Conservation (phyloP, 2,329 filamentous ascomycete genomes). For the Knoxdaviesia capensis region DNA sequence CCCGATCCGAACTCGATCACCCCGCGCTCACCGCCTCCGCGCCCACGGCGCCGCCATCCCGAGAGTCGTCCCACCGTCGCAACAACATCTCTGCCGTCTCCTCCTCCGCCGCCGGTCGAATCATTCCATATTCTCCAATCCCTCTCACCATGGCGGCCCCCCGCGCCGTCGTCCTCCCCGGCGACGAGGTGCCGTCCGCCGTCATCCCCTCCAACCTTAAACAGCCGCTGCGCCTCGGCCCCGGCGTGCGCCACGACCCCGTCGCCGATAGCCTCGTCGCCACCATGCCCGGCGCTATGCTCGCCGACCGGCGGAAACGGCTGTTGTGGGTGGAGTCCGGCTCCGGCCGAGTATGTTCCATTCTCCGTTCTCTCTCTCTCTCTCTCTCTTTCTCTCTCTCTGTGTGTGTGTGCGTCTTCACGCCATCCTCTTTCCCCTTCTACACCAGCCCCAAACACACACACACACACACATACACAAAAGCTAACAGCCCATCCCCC, state of each 20-base stretch:
- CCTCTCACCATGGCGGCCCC: conserved; percentile 30
- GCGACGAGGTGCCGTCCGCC: conserved; percentile 49
- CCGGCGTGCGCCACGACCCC: conserved; percentile 64
- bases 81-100: too few species aligned
- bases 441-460: background rate
- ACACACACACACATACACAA: background rate
- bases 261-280: conserved; percentile 47
- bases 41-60: too few species aligned
- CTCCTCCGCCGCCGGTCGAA: too few species aligned
- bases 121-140: too few species aligned
- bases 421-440: background rate
- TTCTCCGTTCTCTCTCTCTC: conserved; percentile 7
- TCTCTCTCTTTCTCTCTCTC: background rate
- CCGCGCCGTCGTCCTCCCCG: conserved; percentile 56
- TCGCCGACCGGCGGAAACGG: conserved; percentile 52
- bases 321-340: conserved; percentile 58
- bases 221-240: conserved; percentile 58
- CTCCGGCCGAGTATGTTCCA: conserved; percentile 39
- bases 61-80: too few species aligned
- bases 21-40: too few species aligned
- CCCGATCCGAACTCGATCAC: too few species aligned
- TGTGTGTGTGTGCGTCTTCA: background rate
- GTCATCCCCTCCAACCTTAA: conserved; percentile 49
- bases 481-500: conserved; percentile 8
- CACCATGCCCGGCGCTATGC: conserved; percentile 45